Conservation (phyloP, 106 monocot genomes). For the Acorus calamus region DNA sequence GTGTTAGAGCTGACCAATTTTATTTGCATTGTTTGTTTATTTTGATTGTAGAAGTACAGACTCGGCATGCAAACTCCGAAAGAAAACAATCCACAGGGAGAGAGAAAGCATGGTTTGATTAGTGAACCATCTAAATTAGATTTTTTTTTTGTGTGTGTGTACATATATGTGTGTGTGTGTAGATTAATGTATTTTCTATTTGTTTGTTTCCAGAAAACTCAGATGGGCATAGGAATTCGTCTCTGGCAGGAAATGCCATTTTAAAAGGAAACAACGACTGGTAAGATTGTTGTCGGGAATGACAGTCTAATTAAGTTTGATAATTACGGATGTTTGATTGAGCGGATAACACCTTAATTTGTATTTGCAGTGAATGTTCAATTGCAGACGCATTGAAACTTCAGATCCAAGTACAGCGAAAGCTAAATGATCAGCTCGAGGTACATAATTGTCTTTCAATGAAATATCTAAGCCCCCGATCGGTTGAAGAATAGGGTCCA, state of each 20-base stretch:
- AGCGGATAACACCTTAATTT: not conserved
- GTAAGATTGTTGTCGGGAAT: constrained; percentile 16
- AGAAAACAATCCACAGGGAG: constrained; percentile 20
- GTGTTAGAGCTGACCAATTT: not conserved
- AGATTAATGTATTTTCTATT: not conserved
- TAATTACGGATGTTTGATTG: not conserved
- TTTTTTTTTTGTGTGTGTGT: constrained; percentile 2
- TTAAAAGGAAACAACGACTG: constrained; percentile 17
- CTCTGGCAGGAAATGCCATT: constrained; percentile 7
- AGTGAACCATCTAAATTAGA: not conserved
- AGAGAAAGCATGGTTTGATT: constrained; percentile 15
- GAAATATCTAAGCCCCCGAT: not conserved
- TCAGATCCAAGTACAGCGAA: constrained; percentile 68
- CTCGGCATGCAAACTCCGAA: constrained; percentile 47
- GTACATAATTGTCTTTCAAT: constrained; percentile 11
- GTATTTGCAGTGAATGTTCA: constrained; percentile 34
- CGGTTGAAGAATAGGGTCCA: too few relatives aligned
- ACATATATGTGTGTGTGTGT: not conserved
- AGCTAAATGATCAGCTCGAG: constrained; percentile 68
- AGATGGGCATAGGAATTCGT: constrained; percentile 17
- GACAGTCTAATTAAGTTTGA: not conserved
- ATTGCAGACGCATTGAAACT: constrained; percentile 39
- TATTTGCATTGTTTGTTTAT: not conserved
- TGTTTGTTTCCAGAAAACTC: constrained; percentile 22
- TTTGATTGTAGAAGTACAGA: constrained; percentile 56